phyloP scores from a whole-genome alignment of 1,284 basidiomycete genomes.

The Pseudomicrostroma phylloplanum region DNA sequence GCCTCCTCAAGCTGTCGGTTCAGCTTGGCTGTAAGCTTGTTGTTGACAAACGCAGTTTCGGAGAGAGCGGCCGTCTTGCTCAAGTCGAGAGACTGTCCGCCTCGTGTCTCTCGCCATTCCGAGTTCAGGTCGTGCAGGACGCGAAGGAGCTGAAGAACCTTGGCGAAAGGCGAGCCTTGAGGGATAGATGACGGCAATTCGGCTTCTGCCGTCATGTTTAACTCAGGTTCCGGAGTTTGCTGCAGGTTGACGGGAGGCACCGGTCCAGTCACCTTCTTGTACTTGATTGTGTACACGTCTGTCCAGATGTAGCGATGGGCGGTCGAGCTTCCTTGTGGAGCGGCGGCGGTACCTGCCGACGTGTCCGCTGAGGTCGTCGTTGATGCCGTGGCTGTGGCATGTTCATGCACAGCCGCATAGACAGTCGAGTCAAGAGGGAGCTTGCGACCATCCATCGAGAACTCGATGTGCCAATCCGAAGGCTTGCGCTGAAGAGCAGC shows the following conservation, averaged over 20 bases:
- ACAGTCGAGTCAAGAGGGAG: constrained; percentile 83
- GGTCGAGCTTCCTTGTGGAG: not conserved
- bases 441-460: constrained; percentile 78
- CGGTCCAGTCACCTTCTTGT: constrained; percentile 67
- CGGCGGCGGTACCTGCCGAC: not conserved
- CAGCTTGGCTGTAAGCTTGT: constrained; percentile 94
- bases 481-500: constrained; percentile 85
- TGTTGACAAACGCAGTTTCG: constrained; percentile 86
- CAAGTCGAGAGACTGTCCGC: constrained; percentile 13
- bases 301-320: constrained; percentile 67
- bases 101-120: constrained; percentile 55
- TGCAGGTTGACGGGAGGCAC: constrained; percentile 3
- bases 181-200: constrained; percentile 66
- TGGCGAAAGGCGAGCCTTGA: constrained; percentile 75
- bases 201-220: constrained; percentile 12
- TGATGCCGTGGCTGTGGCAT: constrained; percentile 57
- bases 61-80: constrained; percentile 46
- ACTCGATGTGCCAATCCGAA: constrained; percentile 92
- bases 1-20: constrained; percentile 96
- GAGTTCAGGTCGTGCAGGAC: constrained; percentile 75
- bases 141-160: constrained; percentile 81
- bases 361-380: not conserved
- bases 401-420: constrained; percentile 87
- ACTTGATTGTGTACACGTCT: constrained; percentile 81
- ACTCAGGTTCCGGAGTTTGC: constrained; percentile 31